Conservation (phyloP, 1,284 basidiomycete species). For the Phellopilus nigrolimitatus region DNA sequence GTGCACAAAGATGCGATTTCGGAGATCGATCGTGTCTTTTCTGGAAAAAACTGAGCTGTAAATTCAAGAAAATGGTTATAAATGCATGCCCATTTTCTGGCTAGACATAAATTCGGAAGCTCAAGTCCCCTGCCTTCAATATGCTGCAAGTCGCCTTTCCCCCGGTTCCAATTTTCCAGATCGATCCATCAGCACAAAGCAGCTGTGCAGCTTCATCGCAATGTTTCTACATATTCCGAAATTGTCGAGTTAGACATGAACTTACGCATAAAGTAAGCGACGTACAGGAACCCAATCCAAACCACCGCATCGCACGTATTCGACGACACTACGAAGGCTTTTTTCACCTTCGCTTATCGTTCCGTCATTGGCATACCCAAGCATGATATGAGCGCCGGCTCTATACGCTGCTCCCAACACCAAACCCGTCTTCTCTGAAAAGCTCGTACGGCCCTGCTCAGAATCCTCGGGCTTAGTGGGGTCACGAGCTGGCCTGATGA, state of each 20-base stretch:
- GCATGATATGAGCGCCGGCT: conserved; percentile 63
- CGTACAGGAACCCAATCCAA: conserved; percentile 85
- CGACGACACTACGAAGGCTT: conserved; percentile 28
- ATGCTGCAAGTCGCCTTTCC: conserved; percentile 48
- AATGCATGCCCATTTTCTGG: not conserved
- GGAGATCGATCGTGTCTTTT: conserved; percentile 48
- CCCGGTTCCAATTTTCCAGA: conserved; percentile 51
- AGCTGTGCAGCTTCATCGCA: conserved; percentile 55
- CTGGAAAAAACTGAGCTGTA: too few species aligned
- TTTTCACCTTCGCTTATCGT: conserved; percentile 19
- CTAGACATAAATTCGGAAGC: conserved; percentile 11
- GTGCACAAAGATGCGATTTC: conserved; percentile 68
- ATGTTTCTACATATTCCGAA: conserved; percentile 37
- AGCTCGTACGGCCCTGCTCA: conserved; percentile 37
- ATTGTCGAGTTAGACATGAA: conserved; percentile 10
- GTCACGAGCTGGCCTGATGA: conserved; percentile 79
- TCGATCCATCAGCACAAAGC: conserved; percentile 71
- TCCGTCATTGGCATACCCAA: conserved; percentile 53
- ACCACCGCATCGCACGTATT: conserved; percentile 69
- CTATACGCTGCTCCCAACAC: conserved; percentile 67
- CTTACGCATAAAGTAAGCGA: conserved; percentile 22
- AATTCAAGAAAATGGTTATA: too few species aligned
- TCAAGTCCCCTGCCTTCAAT: not conserved
- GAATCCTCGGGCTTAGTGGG: conserved; percentile 42
- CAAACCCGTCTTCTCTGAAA: conserved; percentile 43